phyloP scores from a whole-genome alignment of 768 basidiomycete species.

The Mycena haematopus region DNA sequence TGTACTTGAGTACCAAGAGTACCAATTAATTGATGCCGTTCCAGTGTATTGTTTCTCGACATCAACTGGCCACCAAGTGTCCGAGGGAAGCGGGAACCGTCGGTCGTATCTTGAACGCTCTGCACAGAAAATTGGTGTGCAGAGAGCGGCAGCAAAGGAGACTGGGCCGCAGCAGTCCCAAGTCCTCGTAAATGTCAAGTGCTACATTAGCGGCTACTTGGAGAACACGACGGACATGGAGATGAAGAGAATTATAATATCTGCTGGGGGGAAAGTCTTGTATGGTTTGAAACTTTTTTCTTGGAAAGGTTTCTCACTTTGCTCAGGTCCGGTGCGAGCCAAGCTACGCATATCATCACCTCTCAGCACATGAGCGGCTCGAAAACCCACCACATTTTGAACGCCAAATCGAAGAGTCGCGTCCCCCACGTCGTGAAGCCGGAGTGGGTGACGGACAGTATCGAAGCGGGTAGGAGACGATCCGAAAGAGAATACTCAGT shows the following conservation, averaged over 20 bases:
- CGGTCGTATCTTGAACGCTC: slow-evolving; percentile 50
- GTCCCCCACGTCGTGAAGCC: slow-evolving; percentile 69
- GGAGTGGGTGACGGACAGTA: slow-evolving; percentile 77
- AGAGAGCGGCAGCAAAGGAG: slow-evolving; percentile 27
- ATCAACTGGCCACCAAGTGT: slow-evolving; percentile 72
- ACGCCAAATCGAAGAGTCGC: slow-evolving; percentile 52
- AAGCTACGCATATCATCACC: slow-evolving; percentile 81
- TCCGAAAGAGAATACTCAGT: slow-evolving; percentile 64
- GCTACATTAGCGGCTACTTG: slow-evolving; percentile 78
- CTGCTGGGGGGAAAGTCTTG: slow-evolving; percentile 72
- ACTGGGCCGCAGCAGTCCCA: slow-evolving; percentile 33
- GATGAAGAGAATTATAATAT: slow-evolving; percentile 70
- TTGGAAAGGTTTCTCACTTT: neutral
- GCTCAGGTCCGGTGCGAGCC: slow-evolving; percentile 58
- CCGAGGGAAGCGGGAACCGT: slow-evolving; percentile 50
- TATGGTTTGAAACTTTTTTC: slow-evolving; percentile 42
- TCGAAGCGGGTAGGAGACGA: slow-evolving; percentile 62
- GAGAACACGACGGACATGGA: slow-evolving; percentile 79
- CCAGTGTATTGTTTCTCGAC: slow-evolving; percentile 55
- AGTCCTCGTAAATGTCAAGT: slow-evolving; percentile 52
- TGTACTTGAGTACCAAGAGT: neutral
- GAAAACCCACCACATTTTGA: slow-evolving; percentile 72
- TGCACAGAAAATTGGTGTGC: slow-evolving; percentile 49
- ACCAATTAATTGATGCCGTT: slow-evolving; percentile 54
- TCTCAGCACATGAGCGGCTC: slow-evolving; percentile 73